Base-by-base conservation (phyloP, 305 asterid species). In the Ilex paraguariensis region DNA sequence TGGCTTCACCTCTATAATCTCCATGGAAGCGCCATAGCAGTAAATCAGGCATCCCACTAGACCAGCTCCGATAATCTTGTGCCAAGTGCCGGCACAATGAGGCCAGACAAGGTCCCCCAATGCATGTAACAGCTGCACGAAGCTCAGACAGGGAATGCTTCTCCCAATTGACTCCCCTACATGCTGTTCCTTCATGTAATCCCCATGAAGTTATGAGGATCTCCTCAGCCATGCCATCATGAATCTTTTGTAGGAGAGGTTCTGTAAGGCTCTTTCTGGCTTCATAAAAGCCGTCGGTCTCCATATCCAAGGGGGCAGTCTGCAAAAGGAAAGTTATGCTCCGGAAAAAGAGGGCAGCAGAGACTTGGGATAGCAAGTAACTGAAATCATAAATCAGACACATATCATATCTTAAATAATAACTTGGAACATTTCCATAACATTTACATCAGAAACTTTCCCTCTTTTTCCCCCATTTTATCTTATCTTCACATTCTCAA, bases 21-120 rank as follows among this genome's bases (percentile, higher is more conserved):
- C 78, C 85, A 4, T 74, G 83, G 66, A 93, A 85, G 32, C 99
- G 96, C 99, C 99, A 93, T 7, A 93, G 78, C 69, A 93, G 69
- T 54, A 93, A 72, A 73, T 93, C 96, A 3, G 99, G 99, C 99
- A 93, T 93, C 30, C 99, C 99, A 70, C 95, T 87, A 10, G 99
- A 81, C 99, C 97, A 93, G 80, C 95, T 93, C 13, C 89, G 78
- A 70, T 90, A 93, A 66, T 81, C 97, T 79, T 86, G 95, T 40
- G 99, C 96, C 83, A 90, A 69, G 70, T 90, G 88, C 48, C 95
- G 76, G 82, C 85, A 88, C 36, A 90, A 64, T 28, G 91, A 79
- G 31, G 96, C 88, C 60, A 87, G 88, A 70, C 95, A 79, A 6
- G 67, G 72, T n/a, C 96, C 92, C 3, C 95, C 91, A 3, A 93